Percentiles rank a stretch among this genome's conserved stretches.
Evolutionary conservation across 768 basidiomycete genomes (phyloP).

Genomic region (Hemileccinum rubropunctum): DNA sequence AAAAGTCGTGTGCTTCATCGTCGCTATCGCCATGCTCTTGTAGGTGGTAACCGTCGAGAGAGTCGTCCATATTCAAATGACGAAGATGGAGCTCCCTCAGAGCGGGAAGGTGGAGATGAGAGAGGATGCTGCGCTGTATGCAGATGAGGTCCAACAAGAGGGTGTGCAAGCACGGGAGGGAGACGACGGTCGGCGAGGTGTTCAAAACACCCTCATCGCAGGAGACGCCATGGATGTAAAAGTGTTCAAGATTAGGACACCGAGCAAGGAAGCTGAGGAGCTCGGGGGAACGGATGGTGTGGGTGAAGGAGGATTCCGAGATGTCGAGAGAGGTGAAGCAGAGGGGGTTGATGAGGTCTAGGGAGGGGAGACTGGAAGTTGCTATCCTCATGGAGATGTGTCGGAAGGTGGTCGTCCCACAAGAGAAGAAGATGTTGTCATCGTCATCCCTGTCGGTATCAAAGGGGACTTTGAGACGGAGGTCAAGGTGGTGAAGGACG

Average conservation of each 20-base stretch:
- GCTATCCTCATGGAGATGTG: conserved; percentile 48
- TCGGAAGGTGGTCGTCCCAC: conserved; percentile 35
- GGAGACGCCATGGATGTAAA: conserved; percentile 55
- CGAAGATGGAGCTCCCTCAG: conserved; percentile 61
- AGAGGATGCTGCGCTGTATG: conserved; percentile 62
- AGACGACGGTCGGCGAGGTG: conserved; percentile 39
- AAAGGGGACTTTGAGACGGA: conserved; percentile 26
- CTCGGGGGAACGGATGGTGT: conserved; percentile 43
- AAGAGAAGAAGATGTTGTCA: conserved; percentile 27
- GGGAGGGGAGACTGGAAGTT: conserved; percentile 48
- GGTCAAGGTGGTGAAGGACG: conserved; percentile 28
- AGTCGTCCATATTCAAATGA: conserved; percentile 64
- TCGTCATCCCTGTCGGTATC: conserved; percentile 19
- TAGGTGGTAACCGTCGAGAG: conserved; percentile 28
- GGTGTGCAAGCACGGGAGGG: conserved; percentile 57
- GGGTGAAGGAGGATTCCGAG: conserved; percentile 42
- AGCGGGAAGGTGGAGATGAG: conserved; percentile 57
- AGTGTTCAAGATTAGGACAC: conserved; percentile 59
- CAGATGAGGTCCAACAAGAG: conserved; percentile 59
- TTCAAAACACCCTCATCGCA: conserved; percentile 38
- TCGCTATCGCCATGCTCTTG: conserved; percentile 67
- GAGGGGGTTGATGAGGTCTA: conserved; percentile 43
- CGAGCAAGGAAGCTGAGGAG: conserved; percentile 59
- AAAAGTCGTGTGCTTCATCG: conserved; percentile 71
- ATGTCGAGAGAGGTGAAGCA: conserved; percentile 58